Base-by-base conservation (phyloP, 2,329 filamentous ascomycete genomes). In the Talaromyces sp. region DNA sequence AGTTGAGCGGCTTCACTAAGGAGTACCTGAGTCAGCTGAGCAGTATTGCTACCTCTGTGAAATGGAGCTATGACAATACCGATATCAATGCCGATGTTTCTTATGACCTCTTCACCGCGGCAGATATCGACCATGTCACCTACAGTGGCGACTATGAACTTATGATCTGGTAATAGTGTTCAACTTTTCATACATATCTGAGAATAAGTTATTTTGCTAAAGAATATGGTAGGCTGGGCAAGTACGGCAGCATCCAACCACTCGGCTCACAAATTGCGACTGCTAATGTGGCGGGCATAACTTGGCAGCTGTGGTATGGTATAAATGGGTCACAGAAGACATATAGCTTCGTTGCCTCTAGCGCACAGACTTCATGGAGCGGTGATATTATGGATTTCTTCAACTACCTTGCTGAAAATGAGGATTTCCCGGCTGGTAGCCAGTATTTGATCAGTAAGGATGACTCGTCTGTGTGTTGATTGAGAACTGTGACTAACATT, bases 221-320 rank as follows among this genome's bases (percentile, higher is more conserved):
- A 14, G 4, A 42, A 23, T 7, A 23, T 27, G 5, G 8, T 34
- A 68, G 67, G 67, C 75, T 86, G 36, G 80, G 75, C 4, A 80
- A 79, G 33, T 73, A 84, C 30, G 82, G 81, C 14, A 77, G 77
- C 36, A 81, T 81, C 3, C 82, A 83, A 5, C 82, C 83, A 51
- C 83, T 87, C 73, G 83, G 83, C 51, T 73, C 71, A 14, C 69
- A 82, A 6, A 76, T 86, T 61, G 82, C 78, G 7, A 84, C 78
- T 0, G 75, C 79, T 8, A 82, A 74, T 5, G 73, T 87, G 47
- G 82, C 70, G 23, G 83, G 82, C 33, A 70, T 72, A 30, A 74
- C 68, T 23, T 88, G 82, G 81, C 81, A 83, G 60, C 72, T 88
- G 33, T 88, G 80, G 75, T 79, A 79, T 60, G 86, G 86, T n/a